Conservation (phyloP, 768 basidiomycete genomes). For the Rhodocollybia butyracea region DNA sequence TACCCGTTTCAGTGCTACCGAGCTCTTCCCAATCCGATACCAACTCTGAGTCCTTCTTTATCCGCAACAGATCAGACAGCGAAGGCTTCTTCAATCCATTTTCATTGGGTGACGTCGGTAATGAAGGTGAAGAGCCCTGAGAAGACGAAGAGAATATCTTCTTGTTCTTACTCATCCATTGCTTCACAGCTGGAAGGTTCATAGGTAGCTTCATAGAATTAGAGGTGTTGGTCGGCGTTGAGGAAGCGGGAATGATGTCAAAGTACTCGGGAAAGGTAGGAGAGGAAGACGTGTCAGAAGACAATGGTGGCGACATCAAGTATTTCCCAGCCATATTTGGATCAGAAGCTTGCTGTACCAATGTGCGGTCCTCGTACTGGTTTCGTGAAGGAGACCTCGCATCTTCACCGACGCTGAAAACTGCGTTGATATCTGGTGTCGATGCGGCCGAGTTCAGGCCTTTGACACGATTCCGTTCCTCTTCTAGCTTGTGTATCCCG, state of each 20-base stretch:
- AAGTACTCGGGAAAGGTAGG: constrained; percentile 51
- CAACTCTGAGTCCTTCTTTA: constrained; percentile 54
- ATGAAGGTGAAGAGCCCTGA: constrained; percentile 32
- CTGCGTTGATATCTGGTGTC: constrained; percentile 43
- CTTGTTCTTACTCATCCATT: constrained; percentile 64
- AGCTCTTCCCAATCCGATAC: constrained; percentile 67
- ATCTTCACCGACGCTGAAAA: constrained; percentile 47
- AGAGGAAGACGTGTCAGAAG: constrained; percentile 41
- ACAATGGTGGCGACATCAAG: constrained; percentile 35
- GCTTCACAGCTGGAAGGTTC: constrained; percentile 74
- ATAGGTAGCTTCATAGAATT: constrained; percentile 56
- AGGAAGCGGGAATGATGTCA: constrained; percentile 33
- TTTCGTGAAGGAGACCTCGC: constrained; percentile 14
- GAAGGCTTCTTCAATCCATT: constrained; percentile 59
- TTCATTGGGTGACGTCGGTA: constrained; percentile 31
- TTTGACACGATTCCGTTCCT: constrained; percentile 30
- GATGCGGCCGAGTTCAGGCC: constrained; percentile 32
- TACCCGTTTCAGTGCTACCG: constrained; percentile 33
- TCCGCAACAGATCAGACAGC: constrained; percentile 60
- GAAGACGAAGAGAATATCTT: constrained; percentile 48
- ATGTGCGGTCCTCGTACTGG: constrained; percentile 50
- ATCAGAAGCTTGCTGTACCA: constrained; percentile 71
- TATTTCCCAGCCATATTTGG: constrained; percentile 58
- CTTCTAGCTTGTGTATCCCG: constrained; percentile 76
- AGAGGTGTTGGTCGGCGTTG: constrained; percentile 30